A percentile compares a stretch with the other conserved stretches of the same genome.
Evolutionary conservation across 192 early-diverging fungal species (phyloP).

Genomic region (Coemansia sp.): DNA sequence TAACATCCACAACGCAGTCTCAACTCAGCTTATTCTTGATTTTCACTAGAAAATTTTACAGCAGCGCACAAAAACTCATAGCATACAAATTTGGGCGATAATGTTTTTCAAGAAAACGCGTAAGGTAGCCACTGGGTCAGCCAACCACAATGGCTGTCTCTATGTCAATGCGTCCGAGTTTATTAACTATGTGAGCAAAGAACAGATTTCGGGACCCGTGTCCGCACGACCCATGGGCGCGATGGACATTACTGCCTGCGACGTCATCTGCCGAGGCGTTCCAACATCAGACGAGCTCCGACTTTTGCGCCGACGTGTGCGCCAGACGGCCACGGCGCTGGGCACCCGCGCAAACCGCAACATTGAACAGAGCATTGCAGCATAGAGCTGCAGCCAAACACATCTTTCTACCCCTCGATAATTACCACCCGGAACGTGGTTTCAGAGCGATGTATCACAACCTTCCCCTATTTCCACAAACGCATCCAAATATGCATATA

Average conservation of each 20-base stretch:
- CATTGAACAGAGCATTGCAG: conserved; percentile 48
- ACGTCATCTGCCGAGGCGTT: conserved; percentile 51
- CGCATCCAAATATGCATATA: neutral
- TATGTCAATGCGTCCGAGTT: conserved; percentile 52
- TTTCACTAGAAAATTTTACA: neutral
- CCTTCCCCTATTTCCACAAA: neutral
- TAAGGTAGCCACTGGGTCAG: conserved; percentile 16
- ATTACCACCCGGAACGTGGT: neutral
- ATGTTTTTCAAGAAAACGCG: conserved; percentile 46
- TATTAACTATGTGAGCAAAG: conserved; percentile 48
- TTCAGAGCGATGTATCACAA: neutral
- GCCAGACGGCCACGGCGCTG: conserved; percentile 40
- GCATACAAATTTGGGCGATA: neutral
- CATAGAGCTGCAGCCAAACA: conserved; percentile 9
- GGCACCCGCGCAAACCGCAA: conserved; percentile 47
- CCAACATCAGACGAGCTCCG: conserved; percentile 37
- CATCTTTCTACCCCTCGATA: neutral
- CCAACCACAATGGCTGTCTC: conserved; percentile 5
- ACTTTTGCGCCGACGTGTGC: conserved; percentile 41
- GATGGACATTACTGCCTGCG: conserved; percentile 54
- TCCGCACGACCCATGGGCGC: conserved; percentile 48
- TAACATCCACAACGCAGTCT: neutral
- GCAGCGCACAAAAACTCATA: neutral
- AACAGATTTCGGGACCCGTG: conserved; percentile 52
- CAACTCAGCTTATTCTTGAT: neutral